These are phyloP conservation scores for Rhytidiadelphus loreus DNA, from an alignment of 225 moss, liverwort and hornwort genomes.

Conservation along the genomic window DNA sequence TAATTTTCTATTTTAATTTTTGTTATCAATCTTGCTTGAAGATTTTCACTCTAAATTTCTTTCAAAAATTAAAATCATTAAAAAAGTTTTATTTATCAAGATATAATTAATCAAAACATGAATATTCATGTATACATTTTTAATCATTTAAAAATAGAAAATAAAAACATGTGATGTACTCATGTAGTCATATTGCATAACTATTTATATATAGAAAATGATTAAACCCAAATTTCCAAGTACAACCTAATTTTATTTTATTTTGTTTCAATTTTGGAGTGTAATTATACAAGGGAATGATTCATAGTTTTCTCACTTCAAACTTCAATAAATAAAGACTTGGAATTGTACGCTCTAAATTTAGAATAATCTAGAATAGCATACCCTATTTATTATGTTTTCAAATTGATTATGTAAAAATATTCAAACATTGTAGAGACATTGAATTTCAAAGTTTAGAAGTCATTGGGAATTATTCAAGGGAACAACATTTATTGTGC, in stretches of 20 bases:
- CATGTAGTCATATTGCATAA: fast-evolving
- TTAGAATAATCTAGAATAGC: fast-evolving
- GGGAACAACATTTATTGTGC: not conserved
- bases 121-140: not conserved
- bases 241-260: not conserved
- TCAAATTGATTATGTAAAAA: not conserved
- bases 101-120: not conserved
- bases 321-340: not conserved
- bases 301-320: no score
- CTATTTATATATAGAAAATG: not conserved
- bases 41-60: not conserved
- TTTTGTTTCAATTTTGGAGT: not conserved
- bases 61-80: not conserved
- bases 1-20: no score
- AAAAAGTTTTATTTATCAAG: fast-evolving
- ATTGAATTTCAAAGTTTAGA: not conserved
- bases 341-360: fast-evolving
- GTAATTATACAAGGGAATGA: fast-evolving
- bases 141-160: not conserved
- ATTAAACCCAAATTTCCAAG: not conserved
- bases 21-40: fast-evolving
- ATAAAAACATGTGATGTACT: no score
- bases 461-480: no score
- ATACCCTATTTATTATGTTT: not conserved
- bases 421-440: not conserved